Base-by-base conservation (phyloP, 2,329 filamentous ascomycete species). In the Phaeosphaeria sp. region DNA sequence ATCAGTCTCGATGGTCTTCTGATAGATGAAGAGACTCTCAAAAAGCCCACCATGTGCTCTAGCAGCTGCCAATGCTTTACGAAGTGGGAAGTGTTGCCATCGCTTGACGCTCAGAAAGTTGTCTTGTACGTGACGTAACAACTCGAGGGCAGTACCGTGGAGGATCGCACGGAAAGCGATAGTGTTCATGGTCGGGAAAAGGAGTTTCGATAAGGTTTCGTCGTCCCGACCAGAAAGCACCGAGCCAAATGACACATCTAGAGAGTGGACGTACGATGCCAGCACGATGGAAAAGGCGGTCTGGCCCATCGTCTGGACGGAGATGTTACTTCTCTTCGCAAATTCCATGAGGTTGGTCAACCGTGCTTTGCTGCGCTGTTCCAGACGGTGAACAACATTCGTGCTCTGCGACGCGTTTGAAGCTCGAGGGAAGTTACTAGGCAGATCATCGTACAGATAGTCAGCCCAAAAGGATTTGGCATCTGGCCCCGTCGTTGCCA, bases 111-210 rank as follows among this genome's bases (percentile, higher is more conserved):
- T 83, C 1, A 83, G 81, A 75, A 91, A 85, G 59, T 86, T 89
- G 1, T 88, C 84, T 69, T 97, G 92, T 63, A 93, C 83, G 68
- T 93, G 91, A 13, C 80, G 82, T 25, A 97, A 77, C 77, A 96
- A 88, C 0, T 88, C 83, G 0, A 74, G 63, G 0, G 85, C 78
- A 0, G 83, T 87, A 1, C 91, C 91, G 66, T 95, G 90, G 2
- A 97, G 74, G 2, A 93, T 82, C 1, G 85, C 85, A 11, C 93
- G 84, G 7, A 96, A 82, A 0, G 90, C 86, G 0, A 97, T 88
- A 0, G 93, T 97, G 70, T 96, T 97, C 91, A 97, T 97, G 0
- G 91, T 92, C 0, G 93, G 94, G 68, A 97, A 97, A 71, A 93
- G 82, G 13, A 94, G 77, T 24, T 85, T 76, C 44, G 90, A 85